Percentiles rank a stretch among this genome's conserved stretches.
phyloP scores from a whole-genome alignment of 306 rosid genomes.

The Phaseolus lunatus region DNA sequence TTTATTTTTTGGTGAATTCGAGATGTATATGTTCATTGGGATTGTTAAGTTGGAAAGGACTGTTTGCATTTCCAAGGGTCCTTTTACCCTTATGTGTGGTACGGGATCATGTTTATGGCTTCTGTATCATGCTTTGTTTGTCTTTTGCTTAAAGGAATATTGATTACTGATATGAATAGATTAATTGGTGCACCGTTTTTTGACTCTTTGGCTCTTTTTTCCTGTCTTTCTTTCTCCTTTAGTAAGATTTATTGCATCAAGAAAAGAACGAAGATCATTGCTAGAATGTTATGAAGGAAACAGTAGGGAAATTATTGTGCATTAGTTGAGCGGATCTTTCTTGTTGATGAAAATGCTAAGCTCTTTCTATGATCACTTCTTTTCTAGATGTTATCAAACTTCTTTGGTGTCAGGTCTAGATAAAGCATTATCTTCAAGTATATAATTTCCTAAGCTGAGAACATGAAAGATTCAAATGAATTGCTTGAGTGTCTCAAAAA shows the following conservation, averaged over 20 bases:
- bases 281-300: slow-evolving; percentile 20
- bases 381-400: slow-evolving; percentile 26
- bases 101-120: slow-evolving; percentile 19
- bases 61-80: slow-evolving; percentile 20
- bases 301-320: slow-evolving; percentile 11
- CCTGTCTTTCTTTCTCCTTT: slow-evolving; percentile 14
- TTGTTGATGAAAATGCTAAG: slow-evolving; percentile 16
- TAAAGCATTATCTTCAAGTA: slow-evolving; percentile 21
- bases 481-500: neutral
- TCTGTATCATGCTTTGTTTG: slow-evolving; percentile 20
- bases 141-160: slow-evolving; percentile 2
- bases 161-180: slow-evolving; percentile 20
- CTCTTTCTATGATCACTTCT: slow-evolving; percentile 26
- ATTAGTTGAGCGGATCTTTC: slow-evolving; percentile 23
- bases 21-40: slow-evolving; percentile 11
- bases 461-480: neutral
- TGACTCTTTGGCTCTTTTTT: neutral
- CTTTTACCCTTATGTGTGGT: slow-evolving; percentile 21
- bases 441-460: slow-evolving; percentile 11
- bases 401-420: slow-evolving; percentile 25
- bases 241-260: neutral
- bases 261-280: neutral
- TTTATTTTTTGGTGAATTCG: slow-evolving; percentile 8
- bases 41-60: slow-evolving; percentile 25
- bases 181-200: slow-evolving; percentile 7